These are phyloP conservation scores for Halophytophthora batemanensis DNA, from an alignment of 352 stramenopile species.

Conservation along the genomic window DNA sequence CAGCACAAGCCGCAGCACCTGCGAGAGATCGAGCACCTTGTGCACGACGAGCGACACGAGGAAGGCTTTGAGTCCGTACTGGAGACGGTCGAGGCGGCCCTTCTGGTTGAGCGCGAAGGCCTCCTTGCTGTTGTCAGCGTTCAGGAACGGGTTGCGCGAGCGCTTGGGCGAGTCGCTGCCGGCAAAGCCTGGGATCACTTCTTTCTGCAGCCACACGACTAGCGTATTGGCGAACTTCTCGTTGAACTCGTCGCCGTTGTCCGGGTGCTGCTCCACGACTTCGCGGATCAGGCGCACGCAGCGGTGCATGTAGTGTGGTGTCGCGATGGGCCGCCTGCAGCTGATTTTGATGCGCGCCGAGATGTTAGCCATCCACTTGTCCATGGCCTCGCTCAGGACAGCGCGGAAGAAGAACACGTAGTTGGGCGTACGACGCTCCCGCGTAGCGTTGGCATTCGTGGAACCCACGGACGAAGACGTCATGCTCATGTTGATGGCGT, in stretches of 20 bases:
- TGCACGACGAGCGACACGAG: slow-evolving; percentile 78
- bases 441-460: slow-evolving; percentile 73
- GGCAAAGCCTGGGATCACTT: slow-evolving; percentile 79
- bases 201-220: slow-evolving; percentile 83
- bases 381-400: slow-evolving; percentile 82
- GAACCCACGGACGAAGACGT: slow-evolving; percentile 56
- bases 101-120: slow-evolving; percentile 82
- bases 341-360: slow-evolving; percentile 60
- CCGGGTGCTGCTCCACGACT: slow-evolving; percentile 79
- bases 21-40: slow-evolving; percentile 81
- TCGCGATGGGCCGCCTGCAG: slow-evolving; percentile 74
- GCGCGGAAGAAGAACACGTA: slow-evolving; percentile 86
- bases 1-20: slow-evolving; percentile 81
- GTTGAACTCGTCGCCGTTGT: slow-evolving; percentile 79
- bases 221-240: slow-evolving; percentile 85
- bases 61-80: slow-evolving; percentile 87
- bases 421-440: slow-evolving; percentile 73
- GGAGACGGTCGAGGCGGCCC: slow-evolving; percentile 73
- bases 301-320: slow-evolving; percentile 80
- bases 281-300: slow-evolving; percentile 83
- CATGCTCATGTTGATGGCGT: slow-evolving; percentile 84
- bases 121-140: slow-evolving; percentile 76
- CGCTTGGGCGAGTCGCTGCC: slow-evolving; percentile 74
- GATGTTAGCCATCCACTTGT: slow-evolving; percentile 88
- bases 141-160: slow-evolving; percentile 82